These are phyloP conservation scores for Geoglossum glabrum DNA, from an alignment of 495 filamentous ascomycete genomes.

Conservation along the genomic window DNA sequence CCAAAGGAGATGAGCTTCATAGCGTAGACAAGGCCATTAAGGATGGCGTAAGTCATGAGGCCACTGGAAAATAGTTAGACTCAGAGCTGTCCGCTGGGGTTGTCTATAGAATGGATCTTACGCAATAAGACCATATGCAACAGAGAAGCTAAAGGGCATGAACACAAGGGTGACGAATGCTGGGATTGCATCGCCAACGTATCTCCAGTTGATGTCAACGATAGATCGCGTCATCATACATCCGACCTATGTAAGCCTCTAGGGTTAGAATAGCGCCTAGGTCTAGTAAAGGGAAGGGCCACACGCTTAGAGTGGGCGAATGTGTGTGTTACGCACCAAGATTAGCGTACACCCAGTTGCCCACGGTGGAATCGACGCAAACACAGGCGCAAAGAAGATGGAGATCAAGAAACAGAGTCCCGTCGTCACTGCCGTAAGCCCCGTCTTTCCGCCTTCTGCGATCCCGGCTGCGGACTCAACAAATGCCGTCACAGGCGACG, in stretches of 20 bases:
- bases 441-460: constrained; percentile 62
- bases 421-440: constrained; percentile 56
- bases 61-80: constrained; percentile 21
- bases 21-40: constrained; percentile 46
- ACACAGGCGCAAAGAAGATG: constrained; percentile 73
- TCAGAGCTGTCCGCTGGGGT: not conserved
- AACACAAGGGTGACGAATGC: constrained; percentile 61
- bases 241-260: constrained; percentile 26
- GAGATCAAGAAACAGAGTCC: constrained; percentile 70
- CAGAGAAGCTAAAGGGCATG: constrained; percentile 78
- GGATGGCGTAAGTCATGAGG: constrained; percentile 47
- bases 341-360: constrained; percentile 67
- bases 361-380: constrained; percentile 68
- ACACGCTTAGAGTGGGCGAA: too few relatives aligned
- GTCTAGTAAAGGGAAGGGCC: not conserved
- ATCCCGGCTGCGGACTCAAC: constrained; percentile 72
- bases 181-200: constrained; percentile 56
- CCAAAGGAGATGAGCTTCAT: constrained; percentile 42
- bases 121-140: constrained; percentile 56
- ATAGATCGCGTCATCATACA: constrained; percentile 59
- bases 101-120: not conserved
- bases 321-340: constrained; percentile 18
- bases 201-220: constrained; percentile 67
- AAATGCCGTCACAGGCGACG: constrained; percentile 61
- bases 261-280: not conserved